Evolutionary conservation across 768 basidiomycete species (phyloP), one percentile per base, ranked within the genome.

Genomic region (Mycena rebaudengoi): DNA sequence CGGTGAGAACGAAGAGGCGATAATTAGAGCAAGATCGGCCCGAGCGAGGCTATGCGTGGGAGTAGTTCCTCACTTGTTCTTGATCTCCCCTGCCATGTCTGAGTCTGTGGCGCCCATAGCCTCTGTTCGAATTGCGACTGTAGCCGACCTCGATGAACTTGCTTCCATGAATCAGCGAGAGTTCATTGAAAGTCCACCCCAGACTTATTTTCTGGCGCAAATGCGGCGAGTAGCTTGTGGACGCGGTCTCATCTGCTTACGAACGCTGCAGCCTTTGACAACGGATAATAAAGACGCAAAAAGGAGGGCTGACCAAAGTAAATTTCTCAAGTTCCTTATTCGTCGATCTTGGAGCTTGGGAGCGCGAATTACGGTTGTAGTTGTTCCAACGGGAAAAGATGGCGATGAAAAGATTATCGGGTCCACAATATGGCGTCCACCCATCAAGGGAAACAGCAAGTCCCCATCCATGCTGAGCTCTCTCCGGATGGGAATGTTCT

Each of bases 331-430:
- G 53, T 55, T 55, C 21, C 25, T 43, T 16, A 29, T 55, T 20
- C 53, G 53, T 18, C 10, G 40, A 28, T 55, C 53, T 37, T 43
- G 39, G 53, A 55, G 53, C 21, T 7, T 55, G 39, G 53, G 53
- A 14, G 40, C 26, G 2, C 33, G 53, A 30, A 41, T 55, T n/a
- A 55, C 53, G 25, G 53, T 55, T 12, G 40, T 55, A 12, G 46
- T 48, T 30, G 5, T 43, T 13, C 21, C 53, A 16, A 40, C 7
- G 16, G 46, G 20, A 6, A 28, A 28, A 7, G 12, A 25, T 30
- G 33, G 40, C 11, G 20, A 18, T 28, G 39, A 20, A 7, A 41
- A 12, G 41, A 55, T 55, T 14, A 26, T 37, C 7, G 53, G 26
- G 5, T 12, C 40, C n/a, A 25, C 53, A 14, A 55, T 55, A 43